Percentiles rank a stretch among this genome's conserved stretches.
phyloP scores from a whole-genome alignment of 768 basidiomycete species.

The Sarcodon aspratus region DNA sequence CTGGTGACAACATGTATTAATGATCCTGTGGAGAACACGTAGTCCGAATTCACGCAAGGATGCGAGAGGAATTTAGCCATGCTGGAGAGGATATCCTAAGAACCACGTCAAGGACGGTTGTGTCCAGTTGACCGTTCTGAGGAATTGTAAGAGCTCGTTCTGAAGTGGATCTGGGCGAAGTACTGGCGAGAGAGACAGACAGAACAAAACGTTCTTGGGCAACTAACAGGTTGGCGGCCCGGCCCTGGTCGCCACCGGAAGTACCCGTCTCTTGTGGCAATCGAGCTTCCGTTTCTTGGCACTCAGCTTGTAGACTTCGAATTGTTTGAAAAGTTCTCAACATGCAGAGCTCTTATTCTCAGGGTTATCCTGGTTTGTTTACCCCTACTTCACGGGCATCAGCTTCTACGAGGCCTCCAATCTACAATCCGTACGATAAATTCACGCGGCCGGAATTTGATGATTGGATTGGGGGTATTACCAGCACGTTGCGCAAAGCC shows the following conservation, averaged over 20 bases:
- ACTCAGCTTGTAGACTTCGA: background rate
- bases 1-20: too few species aligned
- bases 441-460: slow-evolving; percentile 61
- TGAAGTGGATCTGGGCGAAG: too few species aligned
- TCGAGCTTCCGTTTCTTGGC: too few species aligned
- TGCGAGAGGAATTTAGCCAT: too few species aligned
- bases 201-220: too few species aligned
- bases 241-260: background rate
- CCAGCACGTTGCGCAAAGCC: slow-evolving; percentile 41
- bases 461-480: slow-evolving; percentile 58
- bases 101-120: too few species aligned
- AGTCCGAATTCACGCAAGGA: too few species aligned
- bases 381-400: slow-evolving; percentile 11
- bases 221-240: background rate
- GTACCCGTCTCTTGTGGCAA: background rate
- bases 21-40: too few species aligned
- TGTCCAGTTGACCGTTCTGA: too few species aligned
- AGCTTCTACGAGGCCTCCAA: slow-evolving; percentile 25
- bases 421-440: slow-evolving; percentile 65
- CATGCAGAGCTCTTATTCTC: slow-evolving; percentile 12
- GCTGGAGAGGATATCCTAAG: too few species aligned
- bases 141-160: too few species aligned
- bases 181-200: too few species aligned
- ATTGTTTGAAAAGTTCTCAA: background rate
- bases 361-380: slow-evolving; percentile 8